phyloP scores from a whole-genome alignment of 306 rosid genomes.

The Begonia peltatifolia region DNA sequence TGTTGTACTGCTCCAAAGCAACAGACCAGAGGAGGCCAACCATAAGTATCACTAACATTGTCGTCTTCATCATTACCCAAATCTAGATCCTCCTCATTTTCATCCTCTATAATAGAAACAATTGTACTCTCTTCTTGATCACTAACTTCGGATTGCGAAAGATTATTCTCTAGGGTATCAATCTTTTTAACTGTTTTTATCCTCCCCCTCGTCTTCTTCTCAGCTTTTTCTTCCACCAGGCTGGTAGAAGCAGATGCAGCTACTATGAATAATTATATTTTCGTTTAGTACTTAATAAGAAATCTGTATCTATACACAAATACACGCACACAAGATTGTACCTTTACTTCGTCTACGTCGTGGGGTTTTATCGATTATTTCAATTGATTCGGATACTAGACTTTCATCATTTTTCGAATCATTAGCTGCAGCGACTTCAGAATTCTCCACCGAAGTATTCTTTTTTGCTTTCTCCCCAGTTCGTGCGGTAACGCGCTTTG shows the following conservation, averaged over 20 bases:
- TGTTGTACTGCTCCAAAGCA: slow-evolving; percentile 93
- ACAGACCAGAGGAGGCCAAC: slow-evolving; percentile 98
- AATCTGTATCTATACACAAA: background rate
- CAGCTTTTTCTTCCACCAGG: slow-evolving; percentile 38
- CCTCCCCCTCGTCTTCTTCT: slow-evolving; percentile 43
- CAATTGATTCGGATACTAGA: slow-evolving; percentile 15
- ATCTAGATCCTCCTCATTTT: slow-evolving; percentile 36
- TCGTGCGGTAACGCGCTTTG: slow-evolving; percentile 17
- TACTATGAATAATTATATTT: slow-evolving; percentile 14
- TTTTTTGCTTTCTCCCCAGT: slow-evolving; percentile 34
- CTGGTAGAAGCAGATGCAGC: slow-evolving; percentile 32
- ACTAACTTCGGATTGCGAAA: slow-evolving; percentile 24
- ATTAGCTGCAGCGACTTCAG: slow-evolving; percentile 19
- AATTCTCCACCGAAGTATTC: slow-evolving; percentile 20
- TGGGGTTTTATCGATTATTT: slow-evolving; percentile 36
- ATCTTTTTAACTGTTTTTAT: slow-evolving; percentile 38
- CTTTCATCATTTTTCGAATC: slow-evolving; percentile 32
- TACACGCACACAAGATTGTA: slow-evolving; percentile 6
- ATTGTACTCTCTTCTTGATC: slow-evolving; percentile 39
- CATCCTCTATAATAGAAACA: slow-evolving; percentile 31
- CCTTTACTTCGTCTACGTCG: slow-evolving; percentile 46
- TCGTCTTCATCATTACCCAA: slow-evolving; percentile 49
- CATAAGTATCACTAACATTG: slow-evolving; percentile 57
- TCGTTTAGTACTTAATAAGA: slow-evolving; percentile 14
- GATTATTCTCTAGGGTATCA: slow-evolving; percentile 23